Evolutionary conservation across 2,329 filamentous ascomycete genomes (phyloP).

Genomic region (Epichloe scottii): DNA sequence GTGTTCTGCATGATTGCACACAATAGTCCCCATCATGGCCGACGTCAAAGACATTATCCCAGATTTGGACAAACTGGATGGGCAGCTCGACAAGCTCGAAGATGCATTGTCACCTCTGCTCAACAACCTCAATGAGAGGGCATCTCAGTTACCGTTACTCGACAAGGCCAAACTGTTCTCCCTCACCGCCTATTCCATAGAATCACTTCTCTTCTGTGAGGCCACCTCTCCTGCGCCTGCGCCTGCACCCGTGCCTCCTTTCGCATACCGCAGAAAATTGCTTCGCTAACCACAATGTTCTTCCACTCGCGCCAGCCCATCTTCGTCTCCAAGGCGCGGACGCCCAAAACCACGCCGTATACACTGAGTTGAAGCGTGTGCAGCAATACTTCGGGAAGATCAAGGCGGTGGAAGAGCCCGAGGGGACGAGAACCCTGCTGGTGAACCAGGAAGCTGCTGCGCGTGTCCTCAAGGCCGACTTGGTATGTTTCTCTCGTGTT

Average conservation of each 20-base stretch:
- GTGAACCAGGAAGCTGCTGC: slow-evolving; percentile 67
- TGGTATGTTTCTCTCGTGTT: slow-evolving; percentile 38
- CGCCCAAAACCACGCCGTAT: slow-evolving; percentile 74
- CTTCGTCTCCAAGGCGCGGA: slow-evolving; percentile 68
- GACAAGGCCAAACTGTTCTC: slow-evolving; percentile 92
- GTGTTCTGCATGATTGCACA: too few relatives aligned
- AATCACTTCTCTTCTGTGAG: slow-evolving; percentile 78
- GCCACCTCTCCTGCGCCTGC: neutral
- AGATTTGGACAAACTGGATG: slow-evolving; percentile 61
- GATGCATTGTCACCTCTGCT: slow-evolving; percentile 63
- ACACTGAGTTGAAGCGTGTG: slow-evolving; percentile 72
- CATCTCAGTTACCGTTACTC: slow-evolving; percentile 74
- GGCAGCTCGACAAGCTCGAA: slow-evolving; percentile 69
- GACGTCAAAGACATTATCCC: slow-evolving; percentile 45
- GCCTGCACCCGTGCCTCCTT: neutral
- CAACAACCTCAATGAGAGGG: slow-evolving; percentile 49
- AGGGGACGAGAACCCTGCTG: slow-evolving; percentile 36
- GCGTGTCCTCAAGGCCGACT: slow-evolving; percentile 69
- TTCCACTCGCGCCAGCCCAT: slow-evolving; percentile 36
- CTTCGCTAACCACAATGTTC: neutral
- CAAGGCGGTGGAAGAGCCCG: slow-evolving; percentile 56
- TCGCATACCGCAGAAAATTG: neutral
- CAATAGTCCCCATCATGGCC: slow-evolving; percentile 17
- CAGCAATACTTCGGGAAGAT: slow-evolving; percentile 92
- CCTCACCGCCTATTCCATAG: slow-evolving; percentile 77